phyloP scores from a whole-genome alignment of 1,284 basidiomycete species.

The Naganishia sp. region DNA sequence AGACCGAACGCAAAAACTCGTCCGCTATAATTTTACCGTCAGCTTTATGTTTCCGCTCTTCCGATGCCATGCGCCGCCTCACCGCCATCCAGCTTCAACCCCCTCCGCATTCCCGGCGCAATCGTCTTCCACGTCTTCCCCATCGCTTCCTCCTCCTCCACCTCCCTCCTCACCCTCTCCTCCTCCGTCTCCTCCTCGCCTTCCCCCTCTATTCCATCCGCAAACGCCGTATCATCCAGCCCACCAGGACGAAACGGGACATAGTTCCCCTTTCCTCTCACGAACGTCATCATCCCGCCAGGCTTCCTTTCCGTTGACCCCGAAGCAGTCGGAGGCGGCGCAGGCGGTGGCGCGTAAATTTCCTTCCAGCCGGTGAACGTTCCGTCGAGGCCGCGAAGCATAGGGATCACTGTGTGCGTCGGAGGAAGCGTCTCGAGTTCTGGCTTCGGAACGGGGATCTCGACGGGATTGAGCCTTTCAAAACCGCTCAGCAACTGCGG shows the following conservation, averaged over 20 bases:
- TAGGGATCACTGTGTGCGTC: slow-evolving; percentile 74
- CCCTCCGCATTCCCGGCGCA: slow-evolving; percentile 47
- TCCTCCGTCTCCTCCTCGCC: slow-evolving; percentile 41
- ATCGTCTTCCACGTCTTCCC: slow-evolving; percentile 51
- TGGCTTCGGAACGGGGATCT: slow-evolving; percentile 16
- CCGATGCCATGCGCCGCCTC: slow-evolving; percentile 11
- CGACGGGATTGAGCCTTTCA: slow-evolving; percentile 18
- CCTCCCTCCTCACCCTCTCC: slow-evolving; percentile 44
- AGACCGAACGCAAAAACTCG: slow-evolving; percentile 50
- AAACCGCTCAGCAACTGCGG: background rate
- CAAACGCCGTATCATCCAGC: slow-evolving; percentile 53
- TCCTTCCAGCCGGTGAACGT: slow-evolving; percentile 77
- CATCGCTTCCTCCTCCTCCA: slow-evolving; percentile 47
- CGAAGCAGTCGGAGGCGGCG: slow-evolving; percentile 17
- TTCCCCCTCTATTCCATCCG: slow-evolving; percentile 24
- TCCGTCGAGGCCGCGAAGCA: slow-evolving; percentile 75
- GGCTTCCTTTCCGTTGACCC: slow-evolving; percentile 54
- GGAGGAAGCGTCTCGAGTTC: slow-evolving; percentile 55
- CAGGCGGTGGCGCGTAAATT: slow-evolving; percentile 61
- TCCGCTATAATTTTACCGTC: slow-evolving; percentile 40
- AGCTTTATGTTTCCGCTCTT: background rate
- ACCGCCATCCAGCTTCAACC: slow-evolving; percentile 46
- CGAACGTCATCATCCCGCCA: slow-evolving; percentile 63
- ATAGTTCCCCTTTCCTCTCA: slow-evolving; percentile 87
- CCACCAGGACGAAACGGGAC: slow-evolving; percentile 92